Base-by-base conservation (phyloP, 2,329 filamentous ascomycete genomes). In the Pseudocercospora fuligena region DNA sequence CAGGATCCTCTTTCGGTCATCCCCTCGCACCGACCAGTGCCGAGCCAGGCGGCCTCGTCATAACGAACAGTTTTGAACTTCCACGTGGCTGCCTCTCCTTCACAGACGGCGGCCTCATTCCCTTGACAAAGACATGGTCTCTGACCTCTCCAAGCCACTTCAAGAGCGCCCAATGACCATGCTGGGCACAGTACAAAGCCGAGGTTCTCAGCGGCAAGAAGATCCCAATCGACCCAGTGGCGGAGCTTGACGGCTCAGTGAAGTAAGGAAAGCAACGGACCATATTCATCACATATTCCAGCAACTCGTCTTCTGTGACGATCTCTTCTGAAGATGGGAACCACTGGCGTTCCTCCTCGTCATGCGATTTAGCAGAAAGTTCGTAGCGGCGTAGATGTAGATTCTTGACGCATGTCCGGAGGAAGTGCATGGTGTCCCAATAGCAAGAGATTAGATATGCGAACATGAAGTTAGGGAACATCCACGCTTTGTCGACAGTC, bases 401-500 rank as follows among this genome's bases (percentile, higher is more conserved):
- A 4, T 65, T 66, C 46, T 72, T 71, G 11, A 73, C 67, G 4
- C 66, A 69, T 16, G 61, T 69, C 23, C 75, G 72, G 14, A 78
- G 63, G 60, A 71, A 73, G 62, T 74, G 72, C 69, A 76, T 73
- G 12, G 69, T 69, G 14, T 74, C 67, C 76, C 76, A 77, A 62
- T 76, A 77, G 19, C 74, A 67, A n/a, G 66, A 72, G 25, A 72
- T 60, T 16, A 78, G 60, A 46, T 77, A 78, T 9, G 69, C 73
- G 25, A 71, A 65, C 47, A 73, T 66, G 65, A 78, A 78, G 49
- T 65, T 71, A 1, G 68, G 62, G 61, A 78, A 78, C 16, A 63
- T 64, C 66, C 69, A 76, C 8, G 70, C 73, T 25, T 73, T 65
- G 3, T 66, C 54, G 25, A 78, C 66, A 3, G 73, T 73, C 23